Base-by-base conservation (phyloP, 495 filamentous ascomycete genomes). In the Aspergillus sclerotioniger region DNA sequence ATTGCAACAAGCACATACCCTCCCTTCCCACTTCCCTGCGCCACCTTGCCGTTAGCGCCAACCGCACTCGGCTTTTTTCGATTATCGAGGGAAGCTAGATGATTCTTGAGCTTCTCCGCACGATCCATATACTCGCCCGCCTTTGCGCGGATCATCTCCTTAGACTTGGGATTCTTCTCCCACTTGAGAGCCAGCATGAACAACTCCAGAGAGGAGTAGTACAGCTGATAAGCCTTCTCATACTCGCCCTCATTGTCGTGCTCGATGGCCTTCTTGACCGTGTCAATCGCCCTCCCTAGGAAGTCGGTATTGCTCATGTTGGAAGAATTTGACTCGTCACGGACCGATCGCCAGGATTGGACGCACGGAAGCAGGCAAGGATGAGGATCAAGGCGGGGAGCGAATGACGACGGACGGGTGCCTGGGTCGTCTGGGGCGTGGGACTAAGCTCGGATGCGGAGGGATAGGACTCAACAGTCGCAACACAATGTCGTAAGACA, bases 151-250 rank as follows among this genome's bases (percentile, higher is more conserved):
- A 99, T 96, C 85, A 96, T 96, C 71, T 96, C 90, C 77, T 98
- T 98, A 44, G 89, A 91, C 58, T 90, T 91, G 37, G 85, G 83
- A 75, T 96, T 98, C 82, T 98, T 99, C 78, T 97, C 93, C 91
- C 92, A 98, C 79, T 98, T 98, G 29, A 96, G 77, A 9, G 92
- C 93, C 45, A 96, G 84, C 90, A 97, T 93, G 76, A 97, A 97
- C 51, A 95, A 81, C 76, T 97, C 91, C 60, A 98, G 87, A 58
- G 92, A 84, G 67, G 89, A 84, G 79, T 96, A 96, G 83, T 99
- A 99, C 51, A 84, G 76, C 67, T 96, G 89, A 76, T 96, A 97
- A 51, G 94, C 94, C 70, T 94, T 90, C 61, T 97, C 91, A 73
- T 98, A 99, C 63, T 98, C 89, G 61, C 88, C 89, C n/a, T 88